Base-by-base conservation (phyloP, 345 rosid species). In the Rhodamnia rubescens region DNA sequence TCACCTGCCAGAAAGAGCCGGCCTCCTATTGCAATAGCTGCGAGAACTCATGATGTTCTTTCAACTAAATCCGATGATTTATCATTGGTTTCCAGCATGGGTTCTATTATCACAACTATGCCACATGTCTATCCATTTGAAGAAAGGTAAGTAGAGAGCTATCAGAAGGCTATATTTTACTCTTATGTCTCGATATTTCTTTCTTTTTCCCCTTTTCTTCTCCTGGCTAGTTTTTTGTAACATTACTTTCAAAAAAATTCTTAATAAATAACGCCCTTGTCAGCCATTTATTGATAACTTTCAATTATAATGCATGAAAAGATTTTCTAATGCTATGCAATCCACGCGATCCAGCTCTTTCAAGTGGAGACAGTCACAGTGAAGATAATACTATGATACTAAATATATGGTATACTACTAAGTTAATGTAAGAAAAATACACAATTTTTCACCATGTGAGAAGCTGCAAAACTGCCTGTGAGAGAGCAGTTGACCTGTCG, bases 91-190 rank as follows among this genome's bases (percentile, higher is more conserved):
- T 90, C 94, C 78, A 90, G 91, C 90, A 86, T 90, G 88, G 93
- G 91, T 85, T 94, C 98, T 53, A 91, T 97, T 87, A 92, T 97
- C 87, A 95, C 96, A 52, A 89, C 89, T 85, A 93, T 92, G 82
- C 98, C 98, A 12, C 96, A 95, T 90, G 96, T 97, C 82, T 97
- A 91, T 91, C 99, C 99, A 88, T 97, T 97, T 93, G 96, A 95
- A 89, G 98, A 97, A 91, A 95, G 99, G 99, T 95, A 88, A 84
- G 78, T 36, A 26, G 53, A 56, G 47, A 52, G 27, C 20, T 69
- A 69, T 69, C 47, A 9, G 47, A 69, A 69, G 47, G 80, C 47
- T 10, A 36, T 36, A 47, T 18, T 69, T 69, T 44, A 36, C 47
- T 36, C 20, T 42, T 58, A 56, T 9, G 20, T 56, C 49, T 57